These are phyloP conservation scores for Clonostachys rhizophaga DNA, from an alignment of 2,329 filamentous ascomycete species.

Conservation along the genomic window DNA sequence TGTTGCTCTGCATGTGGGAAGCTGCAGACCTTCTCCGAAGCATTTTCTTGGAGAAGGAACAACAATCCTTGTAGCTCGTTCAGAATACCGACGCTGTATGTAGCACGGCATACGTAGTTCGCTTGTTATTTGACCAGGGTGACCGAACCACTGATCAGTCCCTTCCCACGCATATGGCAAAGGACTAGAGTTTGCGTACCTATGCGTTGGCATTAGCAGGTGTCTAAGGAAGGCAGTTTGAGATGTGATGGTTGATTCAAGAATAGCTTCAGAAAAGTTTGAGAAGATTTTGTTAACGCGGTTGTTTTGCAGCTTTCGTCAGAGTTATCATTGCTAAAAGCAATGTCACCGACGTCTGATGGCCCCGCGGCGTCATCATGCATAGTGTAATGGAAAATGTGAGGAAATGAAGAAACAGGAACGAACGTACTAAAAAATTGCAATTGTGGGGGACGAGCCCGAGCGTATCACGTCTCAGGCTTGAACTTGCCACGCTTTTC, in stretches of 20 bases:
- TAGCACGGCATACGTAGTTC: too few relatives aligned
- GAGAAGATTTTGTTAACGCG: constrained; percentile 64
- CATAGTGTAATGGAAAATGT: constrained; percentile 4
- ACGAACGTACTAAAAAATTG: neutral
- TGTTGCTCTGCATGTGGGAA: too few relatives aligned
- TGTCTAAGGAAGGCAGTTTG: neutral
- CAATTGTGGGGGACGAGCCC: neutral
- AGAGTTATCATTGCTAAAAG: neutral
- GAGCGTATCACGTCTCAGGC: constrained; percentile 35
- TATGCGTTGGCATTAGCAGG: too few relatives aligned
- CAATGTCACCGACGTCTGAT: constrained; percentile 24
- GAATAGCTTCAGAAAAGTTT: constrained; percentile 44
- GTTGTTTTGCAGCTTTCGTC: constrained; percentile 53
- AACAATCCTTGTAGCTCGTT: too few relatives aligned
- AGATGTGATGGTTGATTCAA: neutral
- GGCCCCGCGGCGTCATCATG: constrained; percentile 52
- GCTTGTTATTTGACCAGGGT: too few relatives aligned
- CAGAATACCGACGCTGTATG: too few relatives aligned
- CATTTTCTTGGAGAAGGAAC: too few relatives aligned
- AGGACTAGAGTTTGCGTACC: too few relatives aligned
- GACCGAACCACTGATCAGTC: too few relatives aligned
- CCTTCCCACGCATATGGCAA: too few relatives aligned
- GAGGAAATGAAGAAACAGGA: constrained; percentile 1
- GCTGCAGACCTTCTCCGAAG: too few relatives aligned
- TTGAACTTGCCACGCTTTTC: constrained; percentile 60